Evolutionary conservation across 106 monocot genomes (phyloP), one percentile per base, ranked within the genome.

Genomic region (Phalaenopsis equestris): DNA sequence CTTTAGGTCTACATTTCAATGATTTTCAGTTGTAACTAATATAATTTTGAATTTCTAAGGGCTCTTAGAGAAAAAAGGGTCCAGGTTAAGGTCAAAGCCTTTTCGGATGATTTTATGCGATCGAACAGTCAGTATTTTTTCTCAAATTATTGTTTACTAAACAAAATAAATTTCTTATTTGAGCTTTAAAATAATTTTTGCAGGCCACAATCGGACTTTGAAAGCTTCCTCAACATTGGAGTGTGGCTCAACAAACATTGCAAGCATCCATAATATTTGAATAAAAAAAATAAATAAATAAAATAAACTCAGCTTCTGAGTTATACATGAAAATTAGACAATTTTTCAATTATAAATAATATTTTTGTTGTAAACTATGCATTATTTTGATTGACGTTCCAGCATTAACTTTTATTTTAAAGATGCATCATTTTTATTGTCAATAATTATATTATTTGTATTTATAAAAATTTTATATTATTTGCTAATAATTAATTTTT

Each of bases 121-220:
- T 99, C 65, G 94, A 94, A 37, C 92, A 86, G 94, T 94, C 78
- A 6, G 80, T 64, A 2, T 41, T 8, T 41, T 21, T 23, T 7
- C 18, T 75, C 1, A 5, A 45, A 19, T 45, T 46, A 7, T 75
- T 3, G 23, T 75, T 75, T 14, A 19, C 42, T 30, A 30, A 0
- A 30, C 30, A 30, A 30, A 30, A 30, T 30, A 30, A 30, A 30
- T 30, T 30, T 30, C 30, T 30, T 30, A 30, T 30, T 30, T 30
- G 30, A 30, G 30, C 48, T 8, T 68, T 72, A 30, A 30, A 30
- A 30, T 30, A 30, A 30, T 38, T 75, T 39, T 75, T 93, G 87
- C 92, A 98, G 98, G 85, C 94, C 98, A 9, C 94, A 92, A 43
- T 92, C 98, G 43, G 91, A 98, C 81, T 98, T 91, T 17, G 98